Evolutionary conservation across 495 filamentous ascomycete species (phyloP).

Genomic region (Delitschia confertaspora): DNA sequence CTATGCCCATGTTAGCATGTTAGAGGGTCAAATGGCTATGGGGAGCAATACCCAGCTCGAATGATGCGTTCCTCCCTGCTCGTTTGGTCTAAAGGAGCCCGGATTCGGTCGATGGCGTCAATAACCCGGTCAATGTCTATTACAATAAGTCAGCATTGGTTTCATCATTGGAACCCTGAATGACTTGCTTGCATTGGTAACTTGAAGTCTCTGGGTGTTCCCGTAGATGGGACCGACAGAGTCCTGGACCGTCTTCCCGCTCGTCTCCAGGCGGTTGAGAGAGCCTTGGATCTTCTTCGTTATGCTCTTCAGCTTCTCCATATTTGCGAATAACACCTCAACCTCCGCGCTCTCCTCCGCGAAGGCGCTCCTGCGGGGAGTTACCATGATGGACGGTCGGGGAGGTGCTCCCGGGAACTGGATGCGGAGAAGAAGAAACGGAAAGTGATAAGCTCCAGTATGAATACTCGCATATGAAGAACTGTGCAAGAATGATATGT

Average conservation of each 20-base stretch:
- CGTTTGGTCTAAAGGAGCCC: slow-evolving; percentile 79
- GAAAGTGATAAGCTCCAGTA: too few relatives aligned
- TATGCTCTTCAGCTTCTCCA: slow-evolving; percentile 58
- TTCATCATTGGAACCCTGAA: slow-evolving; percentile 1
- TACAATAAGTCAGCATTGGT: background rate
- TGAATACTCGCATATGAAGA: too few relatives aligned
- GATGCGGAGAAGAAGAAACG: too few relatives aligned
- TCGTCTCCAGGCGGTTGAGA: slow-evolving; percentile 71
- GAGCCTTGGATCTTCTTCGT: slow-evolving; percentile 92
- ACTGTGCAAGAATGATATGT: too few relatives aligned
- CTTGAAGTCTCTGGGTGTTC: slow-evolving; percentile 81
- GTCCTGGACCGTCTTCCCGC: slow-evolving; percentile 80
- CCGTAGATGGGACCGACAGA: slow-evolving; percentile 88
- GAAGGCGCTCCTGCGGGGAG: slow-evolving; percentile 37
- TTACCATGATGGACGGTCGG: slow-evolving; percentile 30
- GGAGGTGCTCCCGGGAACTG: too few relatives aligned
- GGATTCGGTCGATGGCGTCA: slow-evolving; percentile 75
- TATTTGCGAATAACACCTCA: slow-evolving; percentile 57
- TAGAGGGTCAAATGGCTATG: background rate
- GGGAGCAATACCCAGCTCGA: slow-evolving; percentile 57
- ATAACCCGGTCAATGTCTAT: slow-evolving; percentile 77
- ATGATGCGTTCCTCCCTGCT: slow-evolving; percentile 86
- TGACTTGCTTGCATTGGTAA: slow-evolving; percentile 61
- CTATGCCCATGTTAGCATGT: slow-evolving; percentile 35
- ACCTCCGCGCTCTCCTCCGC: slow-evolving; percentile 67